Percentiles rank a stretch among this genome's conserved stretches.
These are phyloP conservation scores for Trichocladium antarcticum DNA, from an alignment of 495 filamentous ascomycete species.

Conservation along the genomic window DNA sequence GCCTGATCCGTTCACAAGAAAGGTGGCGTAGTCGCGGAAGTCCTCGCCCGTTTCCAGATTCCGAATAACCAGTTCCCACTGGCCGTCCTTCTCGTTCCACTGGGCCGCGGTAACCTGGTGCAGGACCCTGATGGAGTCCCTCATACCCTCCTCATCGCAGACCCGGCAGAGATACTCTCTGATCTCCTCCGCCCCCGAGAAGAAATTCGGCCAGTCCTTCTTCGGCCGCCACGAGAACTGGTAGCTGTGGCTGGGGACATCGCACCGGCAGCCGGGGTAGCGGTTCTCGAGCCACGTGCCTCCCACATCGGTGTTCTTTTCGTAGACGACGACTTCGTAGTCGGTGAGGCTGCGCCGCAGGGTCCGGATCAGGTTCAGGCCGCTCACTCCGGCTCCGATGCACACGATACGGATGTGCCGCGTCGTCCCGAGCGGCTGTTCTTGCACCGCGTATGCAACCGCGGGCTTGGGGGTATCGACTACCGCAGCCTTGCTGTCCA, in stretches of 20 bases:
- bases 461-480: slow-evolving; percentile 3
- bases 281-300: slow-evolving; percentile 52
- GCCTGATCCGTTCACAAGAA: slow-evolving; percentile 49
- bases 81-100: slow-evolving; percentile 33
- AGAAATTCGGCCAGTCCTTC: slow-evolving; percentile 50
- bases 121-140: slow-evolving; percentile 37
- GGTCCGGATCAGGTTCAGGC: slow-evolving; percentile 38
- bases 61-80: slow-evolving; percentile 43
- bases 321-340: slow-evolving; percentile 55
- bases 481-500: slow-evolving; percentile 2
- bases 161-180: slow-evolving; percentile 44
- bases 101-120: slow-evolving; percentile 30
- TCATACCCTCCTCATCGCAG: slow-evolving; percentile 46
- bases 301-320: slow-evolving; percentile 62
- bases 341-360: slow-evolving; percentile 32
- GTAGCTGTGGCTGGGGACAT: slow-evolving; percentile 46
- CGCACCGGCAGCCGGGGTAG: slow-evolving; percentile 46
- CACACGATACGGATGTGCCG: slow-evolving; percentile 38
- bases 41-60: slow-evolving; percentile 36
- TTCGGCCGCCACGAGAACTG: slow-evolving; percentile 47
- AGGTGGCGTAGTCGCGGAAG: slow-evolving; percentile 41
- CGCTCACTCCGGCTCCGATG: slow-evolving; percentile 41
- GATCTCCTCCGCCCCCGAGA: slow-evolving; percentile 47
- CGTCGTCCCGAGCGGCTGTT: slow-evolving; percentile 34
- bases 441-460: slow-evolving; percentile 27